Percentiles rank a stretch among this genome's conserved stretches.
phyloP scores from a whole-genome alignment of 2,329 filamentous ascomycete genomes.

The Tolypocladium album region DNA sequence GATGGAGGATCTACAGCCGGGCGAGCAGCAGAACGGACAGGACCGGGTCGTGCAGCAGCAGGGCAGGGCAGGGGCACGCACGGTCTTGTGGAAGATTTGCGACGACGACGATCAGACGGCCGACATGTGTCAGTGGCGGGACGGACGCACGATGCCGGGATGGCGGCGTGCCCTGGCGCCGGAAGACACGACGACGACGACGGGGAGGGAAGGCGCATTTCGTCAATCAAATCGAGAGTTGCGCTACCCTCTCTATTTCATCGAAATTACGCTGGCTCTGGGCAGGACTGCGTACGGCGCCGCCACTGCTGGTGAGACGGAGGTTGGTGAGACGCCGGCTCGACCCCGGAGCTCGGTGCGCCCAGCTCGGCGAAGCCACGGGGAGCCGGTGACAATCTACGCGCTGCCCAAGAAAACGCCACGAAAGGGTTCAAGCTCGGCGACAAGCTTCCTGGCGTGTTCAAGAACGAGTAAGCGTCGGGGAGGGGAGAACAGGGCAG shows the following conservation, averaged over 20 bases:
- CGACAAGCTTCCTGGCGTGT: too few relatives aligned
- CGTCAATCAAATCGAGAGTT: neutral
- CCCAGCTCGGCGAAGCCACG: too few relatives aligned
- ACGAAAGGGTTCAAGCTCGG: too few relatives aligned
- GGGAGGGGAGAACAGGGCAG: neutral
- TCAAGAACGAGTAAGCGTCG: too few relatives aligned
- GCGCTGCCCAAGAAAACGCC: too few relatives aligned
- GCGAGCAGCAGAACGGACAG: neutral
- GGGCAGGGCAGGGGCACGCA: neutral
- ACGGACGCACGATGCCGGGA: neutral
- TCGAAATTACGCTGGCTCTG: neutral
- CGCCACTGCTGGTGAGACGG: neutral
- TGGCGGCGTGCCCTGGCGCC: neutral
- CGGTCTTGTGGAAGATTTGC: neutral
- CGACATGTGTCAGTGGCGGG: neutral
- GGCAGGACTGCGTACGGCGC: neutral
- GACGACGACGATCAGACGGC: constrained; percentile 1
- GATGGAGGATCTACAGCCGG: neutral
- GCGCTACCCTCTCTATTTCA: neutral
- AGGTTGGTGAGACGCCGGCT: neutral
- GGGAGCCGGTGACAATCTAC: too few relatives aligned
- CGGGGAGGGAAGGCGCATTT: too few relatives aligned
- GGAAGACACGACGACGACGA: neutral
- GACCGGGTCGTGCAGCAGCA: neutral
- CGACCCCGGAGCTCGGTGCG: neutral